Percentiles rank a stretch among this genome's conserved stretches.
Evolutionary conservation across 169 alveolate genomes (phyloP).

Genomic region (Nephromyces sp.): DNA sequence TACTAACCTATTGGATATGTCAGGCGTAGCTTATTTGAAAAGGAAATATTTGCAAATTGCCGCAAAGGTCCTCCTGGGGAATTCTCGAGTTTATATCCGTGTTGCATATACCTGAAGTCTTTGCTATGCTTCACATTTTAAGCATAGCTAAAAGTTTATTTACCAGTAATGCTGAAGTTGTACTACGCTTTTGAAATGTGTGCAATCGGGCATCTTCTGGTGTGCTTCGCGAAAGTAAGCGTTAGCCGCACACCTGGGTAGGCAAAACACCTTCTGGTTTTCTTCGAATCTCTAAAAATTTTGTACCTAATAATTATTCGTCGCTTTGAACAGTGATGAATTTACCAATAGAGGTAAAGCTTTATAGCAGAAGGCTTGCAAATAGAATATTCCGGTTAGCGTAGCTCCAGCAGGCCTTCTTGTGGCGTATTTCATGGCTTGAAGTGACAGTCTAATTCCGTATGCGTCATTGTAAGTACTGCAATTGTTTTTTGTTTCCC

Average conservation of each 20-base stretch:
- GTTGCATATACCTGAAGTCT: conserved; percentile 13
- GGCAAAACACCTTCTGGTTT: conserved; percentile 4
- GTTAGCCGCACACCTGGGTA: conserved; percentile 3
- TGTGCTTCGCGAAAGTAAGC: conserved; percentile 3
- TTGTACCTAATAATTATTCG: background rate
- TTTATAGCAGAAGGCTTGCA: background rate
- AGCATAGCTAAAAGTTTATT: background rate
- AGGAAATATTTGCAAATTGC: background rate
- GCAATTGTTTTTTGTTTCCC: too few relatives aligned
- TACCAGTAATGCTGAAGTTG: conserved; percentile 11
- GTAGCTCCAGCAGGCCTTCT: background rate
- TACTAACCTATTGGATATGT: background rate
- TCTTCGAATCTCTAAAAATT: conserved; percentile 10
- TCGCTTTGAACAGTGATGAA: background rate
- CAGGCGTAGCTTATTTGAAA: background rate
- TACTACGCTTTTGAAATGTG: background rate
- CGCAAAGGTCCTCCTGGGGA: background rate
- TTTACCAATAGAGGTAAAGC: background rate
- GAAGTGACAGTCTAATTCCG: background rate
- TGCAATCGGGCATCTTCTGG: background rate
- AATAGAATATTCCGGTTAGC: background rate
- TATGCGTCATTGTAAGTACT: background rate
- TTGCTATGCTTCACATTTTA: background rate
- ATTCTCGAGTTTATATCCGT: conserved; percentile 6
- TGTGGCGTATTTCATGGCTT: background rate